Conservation (phyloP, 169 alveolate genomes). For the Eimeria tenella region DNA sequence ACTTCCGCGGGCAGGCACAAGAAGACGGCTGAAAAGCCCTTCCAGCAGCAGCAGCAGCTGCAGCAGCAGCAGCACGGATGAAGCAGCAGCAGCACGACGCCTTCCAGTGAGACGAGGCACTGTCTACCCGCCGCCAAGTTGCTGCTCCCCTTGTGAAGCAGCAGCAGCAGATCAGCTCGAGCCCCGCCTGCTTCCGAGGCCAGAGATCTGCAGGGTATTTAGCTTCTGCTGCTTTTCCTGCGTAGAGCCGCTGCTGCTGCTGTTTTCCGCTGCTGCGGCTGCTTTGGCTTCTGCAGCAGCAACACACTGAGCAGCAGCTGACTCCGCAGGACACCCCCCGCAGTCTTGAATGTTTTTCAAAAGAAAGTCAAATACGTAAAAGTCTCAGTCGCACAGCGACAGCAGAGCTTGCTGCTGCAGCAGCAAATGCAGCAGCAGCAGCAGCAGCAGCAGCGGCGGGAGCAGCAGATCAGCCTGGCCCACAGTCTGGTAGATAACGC, state of each 20-base stretch:
- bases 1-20: background rate
- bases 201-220: background rate
- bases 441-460: conserved; percentile 14
- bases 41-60: background rate
- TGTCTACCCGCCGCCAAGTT: background rate
- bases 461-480: conserved; percentile 10
- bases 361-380: too few species aligned
- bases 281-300: background rate
- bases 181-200: background rate
- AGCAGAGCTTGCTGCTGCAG: background rate
- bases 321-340: background rate
- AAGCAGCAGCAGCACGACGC: background rate
- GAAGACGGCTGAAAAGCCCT: background rate
- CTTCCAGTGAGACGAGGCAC: background rate
- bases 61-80: background rate
- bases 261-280: background rate
- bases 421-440: background rate
- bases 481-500: background rate
- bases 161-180: background rate
- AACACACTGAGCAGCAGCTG: background rate
- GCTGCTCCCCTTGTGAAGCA: background rate
- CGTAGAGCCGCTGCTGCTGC: background rate
- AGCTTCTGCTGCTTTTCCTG: background rate
- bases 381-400: background rate
- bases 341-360: too few species aligned